Evolutionary conservation across 2,329 filamentous ascomycete genomes (phyloP).

Genomic region (Lithohypha guttulata): DNA sequence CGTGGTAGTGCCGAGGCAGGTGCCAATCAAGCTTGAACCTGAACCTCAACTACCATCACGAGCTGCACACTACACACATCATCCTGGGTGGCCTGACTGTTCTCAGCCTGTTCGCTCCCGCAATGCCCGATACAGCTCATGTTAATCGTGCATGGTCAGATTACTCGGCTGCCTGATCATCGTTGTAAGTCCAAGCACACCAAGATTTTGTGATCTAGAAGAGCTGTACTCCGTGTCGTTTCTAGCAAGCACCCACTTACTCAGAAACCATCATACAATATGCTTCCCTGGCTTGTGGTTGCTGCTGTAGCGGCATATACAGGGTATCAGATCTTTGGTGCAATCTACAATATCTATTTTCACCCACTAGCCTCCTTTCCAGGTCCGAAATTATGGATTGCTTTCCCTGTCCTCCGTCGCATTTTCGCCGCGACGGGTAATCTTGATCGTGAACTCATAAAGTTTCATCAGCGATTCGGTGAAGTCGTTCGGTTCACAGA

Average conservation of each 20-base stretch:
- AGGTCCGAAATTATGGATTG: conserved; percentile 21
- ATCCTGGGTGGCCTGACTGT: too few species aligned
- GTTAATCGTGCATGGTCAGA: too few species aligned
- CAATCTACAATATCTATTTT: conserved; percentile 25
- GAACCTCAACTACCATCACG: too few species aligned
- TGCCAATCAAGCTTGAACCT: too few species aligned
- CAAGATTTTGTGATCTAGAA: neutral
- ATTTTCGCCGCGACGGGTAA: conserved; percentile 4
- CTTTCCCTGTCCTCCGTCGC: conserved; percentile 13
- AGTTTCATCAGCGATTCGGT: conserved; percentile 23
- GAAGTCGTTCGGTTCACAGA: conserved; percentile 24
- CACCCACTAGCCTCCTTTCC: conserved; percentile 26
- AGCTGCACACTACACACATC: too few species aligned
- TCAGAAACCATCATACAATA: neutral
- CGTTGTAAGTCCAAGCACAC: neutral
- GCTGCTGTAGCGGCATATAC: neutral
- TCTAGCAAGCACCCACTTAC: too few species aligned
- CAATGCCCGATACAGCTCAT: too few species aligned
- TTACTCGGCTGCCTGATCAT: neutral
- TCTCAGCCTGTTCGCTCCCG: too few species aligned
- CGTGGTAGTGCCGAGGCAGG: too few species aligned
- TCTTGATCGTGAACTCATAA: neutral
- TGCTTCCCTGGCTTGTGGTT: neutral
- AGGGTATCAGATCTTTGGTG: conserved; percentile 9
- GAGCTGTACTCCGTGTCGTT: too few species aligned